phyloP scores from a whole-genome alignment of 2,329 filamentous ascomycete genomes.

The Colletotrichum tropicale region DNA sequence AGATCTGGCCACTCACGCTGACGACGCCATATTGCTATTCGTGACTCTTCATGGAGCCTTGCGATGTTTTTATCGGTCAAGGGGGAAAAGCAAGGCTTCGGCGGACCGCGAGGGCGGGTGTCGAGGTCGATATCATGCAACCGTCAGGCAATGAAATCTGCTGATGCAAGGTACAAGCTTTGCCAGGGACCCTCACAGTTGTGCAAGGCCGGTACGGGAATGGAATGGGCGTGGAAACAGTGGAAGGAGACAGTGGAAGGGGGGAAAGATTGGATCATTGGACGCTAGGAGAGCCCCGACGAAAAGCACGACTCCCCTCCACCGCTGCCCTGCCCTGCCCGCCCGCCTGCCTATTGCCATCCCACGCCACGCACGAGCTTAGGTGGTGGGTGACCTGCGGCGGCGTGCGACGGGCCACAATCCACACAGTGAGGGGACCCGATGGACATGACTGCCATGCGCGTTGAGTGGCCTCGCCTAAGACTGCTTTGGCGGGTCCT shows the following conservation, averaged over 20 bases:
- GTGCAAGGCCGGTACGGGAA: constrained; percentile 4
- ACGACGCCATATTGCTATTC: constrained; percentile 27
- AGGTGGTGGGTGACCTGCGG: not conserved
- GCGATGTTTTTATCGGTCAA: not conserved
- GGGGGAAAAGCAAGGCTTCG: not conserved
- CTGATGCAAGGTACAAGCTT: constrained; percentile 22
- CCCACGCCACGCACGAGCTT: not conserved
- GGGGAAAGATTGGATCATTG: constrained; percentile 8
- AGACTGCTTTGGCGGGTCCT: not conserved
- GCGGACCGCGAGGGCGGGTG: not conserved
- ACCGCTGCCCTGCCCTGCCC: not conserved
- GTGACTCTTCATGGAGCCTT: constrained; percentile 16
- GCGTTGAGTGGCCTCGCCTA: not conserved
- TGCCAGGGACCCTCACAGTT: constrained; percentile 12
- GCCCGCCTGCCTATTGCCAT: not conserved
- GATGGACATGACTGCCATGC: not conserved
- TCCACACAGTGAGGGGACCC: not conserved
- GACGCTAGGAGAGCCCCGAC: not conserved
- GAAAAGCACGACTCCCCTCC: not conserved
- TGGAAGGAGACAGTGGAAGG: not conserved
- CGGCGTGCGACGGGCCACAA: not conserved
- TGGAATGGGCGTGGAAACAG: not conserved
- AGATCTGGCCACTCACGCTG: constrained; percentile 26
- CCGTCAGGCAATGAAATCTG: constrained; percentile 19
- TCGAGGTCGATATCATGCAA: constrained; percentile 14